Evolutionary conservation across 1,284 basidiomycete genomes (phyloP).

Genomic region (Microbotryomycetes sp.): DNA sequence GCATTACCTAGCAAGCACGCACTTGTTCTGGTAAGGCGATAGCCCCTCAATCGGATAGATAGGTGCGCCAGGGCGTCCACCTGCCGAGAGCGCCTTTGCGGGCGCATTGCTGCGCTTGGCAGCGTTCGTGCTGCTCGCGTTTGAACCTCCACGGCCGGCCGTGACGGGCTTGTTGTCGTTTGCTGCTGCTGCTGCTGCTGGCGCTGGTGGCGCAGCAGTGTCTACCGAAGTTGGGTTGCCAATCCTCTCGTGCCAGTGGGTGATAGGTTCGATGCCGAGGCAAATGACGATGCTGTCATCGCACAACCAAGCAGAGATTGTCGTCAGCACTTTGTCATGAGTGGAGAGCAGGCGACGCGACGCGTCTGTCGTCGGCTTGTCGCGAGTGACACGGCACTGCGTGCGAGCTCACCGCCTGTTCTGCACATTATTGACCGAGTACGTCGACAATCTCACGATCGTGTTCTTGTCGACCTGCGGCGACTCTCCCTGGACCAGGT

Average conservation of each 20-base stretch:
- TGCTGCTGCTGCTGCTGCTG: not conserved
- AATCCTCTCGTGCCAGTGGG: constrained; percentile 57
- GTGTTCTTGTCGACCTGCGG: constrained; percentile 64
- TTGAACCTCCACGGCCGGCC: constrained; percentile 16
- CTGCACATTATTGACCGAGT: constrained; percentile 78
- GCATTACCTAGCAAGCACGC: constrained; percentile 20
- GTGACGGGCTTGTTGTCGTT: constrained; percentile 2
- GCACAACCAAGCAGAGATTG: constrained; percentile 6
- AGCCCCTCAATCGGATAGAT: constrained; percentile 87
- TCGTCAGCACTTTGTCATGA: not conserved
- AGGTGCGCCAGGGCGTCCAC: constrained; percentile 38
- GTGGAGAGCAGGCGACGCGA: not conserved
- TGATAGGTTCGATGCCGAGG: constrained; percentile 51
- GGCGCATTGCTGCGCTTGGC: constrained; percentile 6
- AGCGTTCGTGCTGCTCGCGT: constrained; percentile 22
- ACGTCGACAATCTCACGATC: constrained; percentile 65
- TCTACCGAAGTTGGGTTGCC: constrained; percentile 57
- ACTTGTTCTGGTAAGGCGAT: constrained; percentile 93
- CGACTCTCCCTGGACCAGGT: constrained; percentile 53
- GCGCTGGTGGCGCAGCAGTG: constrained; percentile 6
- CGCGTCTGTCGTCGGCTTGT: not conserved
- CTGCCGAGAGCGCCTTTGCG: constrained; percentile 20
- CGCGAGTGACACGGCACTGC: not conserved
- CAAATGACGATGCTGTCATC: constrained; percentile 65
- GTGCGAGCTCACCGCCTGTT: constrained; percentile 63